Conservation (phyloP, 345 rosid species). For the Pistacia atlantica region DNA sequence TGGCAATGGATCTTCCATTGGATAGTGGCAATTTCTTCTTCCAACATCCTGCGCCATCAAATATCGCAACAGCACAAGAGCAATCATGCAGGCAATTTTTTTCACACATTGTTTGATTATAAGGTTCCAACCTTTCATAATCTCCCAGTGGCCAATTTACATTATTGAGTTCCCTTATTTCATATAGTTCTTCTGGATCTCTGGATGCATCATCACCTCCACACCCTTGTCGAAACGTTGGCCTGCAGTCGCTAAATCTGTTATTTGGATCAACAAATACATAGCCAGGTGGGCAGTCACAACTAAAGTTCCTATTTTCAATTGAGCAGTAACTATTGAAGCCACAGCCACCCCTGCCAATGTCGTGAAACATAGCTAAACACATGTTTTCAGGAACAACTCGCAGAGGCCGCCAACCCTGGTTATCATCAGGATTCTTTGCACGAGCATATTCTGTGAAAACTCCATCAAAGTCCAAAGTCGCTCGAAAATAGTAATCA, state of each 20-base stretch:
- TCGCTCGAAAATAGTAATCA: constrained; percentile 26
- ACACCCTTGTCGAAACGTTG: constrained; percentile 19
- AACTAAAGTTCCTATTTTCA: constrained; percentile 13
- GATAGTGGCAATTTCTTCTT: constrained; percentile 31
- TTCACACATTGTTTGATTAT: constrained; percentile 19
- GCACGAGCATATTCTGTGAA: constrained; percentile 25
- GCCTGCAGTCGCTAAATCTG: constrained; percentile 21
- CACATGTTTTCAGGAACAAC: constrained; percentile 22
- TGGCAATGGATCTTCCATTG: neutral
- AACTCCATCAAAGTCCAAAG: constrained; percentile 30
- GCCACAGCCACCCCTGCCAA: constrained; percentile 29
- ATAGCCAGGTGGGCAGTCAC: constrained; percentile 30
- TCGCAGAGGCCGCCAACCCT: constrained; percentile 1
- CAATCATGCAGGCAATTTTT: constrained; percentile 27
- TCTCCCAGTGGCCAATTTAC: constrained; percentile 12
- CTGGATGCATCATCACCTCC: constrained; percentile 11
- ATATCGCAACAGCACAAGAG: constrained; percentile 22
- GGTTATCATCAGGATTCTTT: constrained; percentile 8
- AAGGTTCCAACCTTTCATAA: constrained; percentile 14
- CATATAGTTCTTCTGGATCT: constrained; percentile 20
- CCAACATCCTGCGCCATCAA: neutral
- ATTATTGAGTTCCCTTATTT: neutral
- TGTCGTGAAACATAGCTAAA: neutral
- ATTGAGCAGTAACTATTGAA: constrained; percentile 29
- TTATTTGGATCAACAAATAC: constrained; percentile 12